phyloP scores from a whole-genome alignment of 73 alveolate genomes.

The Paraurostyla sp. region DNA sequence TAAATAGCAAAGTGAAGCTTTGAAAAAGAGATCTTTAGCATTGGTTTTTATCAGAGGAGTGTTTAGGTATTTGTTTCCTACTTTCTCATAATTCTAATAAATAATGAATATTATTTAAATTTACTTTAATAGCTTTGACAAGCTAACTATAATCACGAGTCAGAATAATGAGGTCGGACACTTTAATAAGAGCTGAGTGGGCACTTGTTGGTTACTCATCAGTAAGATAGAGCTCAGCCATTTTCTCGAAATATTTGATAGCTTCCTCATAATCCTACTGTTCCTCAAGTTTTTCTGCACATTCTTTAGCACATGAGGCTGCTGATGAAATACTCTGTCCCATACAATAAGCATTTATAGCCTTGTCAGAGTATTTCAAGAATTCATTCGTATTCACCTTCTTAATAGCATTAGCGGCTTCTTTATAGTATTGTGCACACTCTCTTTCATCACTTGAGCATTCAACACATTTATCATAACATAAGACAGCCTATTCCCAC shows the following conservation, averaged over 20 bases:
- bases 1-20: constrained; percentile 76
- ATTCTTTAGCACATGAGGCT: constrained; percentile 80
- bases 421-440: constrained; percentile 74
- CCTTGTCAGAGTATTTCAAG: constrained; percentile 66
- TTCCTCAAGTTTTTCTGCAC: constrained; percentile 82
- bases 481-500: constrained; percentile 79
- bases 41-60: constrained; percentile 77
- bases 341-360: constrained; percentile 71
- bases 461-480: constrained; percentile 78
- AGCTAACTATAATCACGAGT: constrained; percentile 73
- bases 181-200: constrained; percentile 78
- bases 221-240: constrained; percentile 83
- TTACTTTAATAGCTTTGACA: constrained; percentile 73
- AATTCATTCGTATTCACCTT: constrained; percentile 67
- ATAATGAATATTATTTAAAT: neutral
- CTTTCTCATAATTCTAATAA: constrained; percentile 81
- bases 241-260: constrained; percentile 76
- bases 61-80: constrained; percentile 80
- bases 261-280: constrained; percentile 84
- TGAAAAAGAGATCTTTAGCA: constrained; percentile 87
- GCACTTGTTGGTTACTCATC: constrained; percentile 84
- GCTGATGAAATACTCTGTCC: constrained; percentile 78
- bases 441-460: constrained; percentile 67
- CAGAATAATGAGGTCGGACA: constrained; percentile 83
- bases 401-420: constrained; percentile 80